phyloP scores from a whole-genome alignment of 2,329 filamentous ascomycete species.

The Huntiella decipiens region DNA sequence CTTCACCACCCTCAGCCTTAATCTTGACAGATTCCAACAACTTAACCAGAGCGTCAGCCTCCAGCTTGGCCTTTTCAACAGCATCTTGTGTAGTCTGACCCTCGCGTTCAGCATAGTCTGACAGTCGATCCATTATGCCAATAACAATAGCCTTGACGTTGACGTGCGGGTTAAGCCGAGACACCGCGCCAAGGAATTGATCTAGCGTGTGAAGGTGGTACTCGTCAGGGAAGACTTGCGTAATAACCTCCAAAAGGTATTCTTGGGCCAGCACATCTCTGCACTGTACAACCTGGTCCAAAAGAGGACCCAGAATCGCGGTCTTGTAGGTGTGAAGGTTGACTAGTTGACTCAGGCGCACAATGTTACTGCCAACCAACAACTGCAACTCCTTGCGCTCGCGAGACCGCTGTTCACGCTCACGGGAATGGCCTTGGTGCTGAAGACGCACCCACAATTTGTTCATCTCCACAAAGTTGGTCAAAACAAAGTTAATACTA shows the following conservation, averaged over 20 bases:
- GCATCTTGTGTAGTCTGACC: conserved; percentile 52
- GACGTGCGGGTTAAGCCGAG: conserved; percentile 83
- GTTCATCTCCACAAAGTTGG: conserved; percentile 99
- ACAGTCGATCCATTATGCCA: conserved; percentile 89
- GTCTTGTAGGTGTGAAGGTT: conserved; percentile 89
- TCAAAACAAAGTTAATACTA: conserved; percentile 93
- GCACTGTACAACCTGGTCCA: conserved; percentile 96
- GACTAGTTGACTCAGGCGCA: conserved; percentile 83
- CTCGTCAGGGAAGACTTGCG: conserved; percentile 96
- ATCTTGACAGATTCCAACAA: conserved; percentile 64
- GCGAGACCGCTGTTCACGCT: conserved; percentile 80
- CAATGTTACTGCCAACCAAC: conserved; percentile 88
- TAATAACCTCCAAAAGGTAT: conserved; percentile 94
- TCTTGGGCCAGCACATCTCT: conserved; percentile 93
- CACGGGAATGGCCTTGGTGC: conserved; percentile 90
- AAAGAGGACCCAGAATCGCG: conserved; percentile 65
- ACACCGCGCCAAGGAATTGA: conserved; percentile 82
- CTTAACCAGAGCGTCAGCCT: conserved; percentile 55
- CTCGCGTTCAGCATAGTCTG: conserved; percentile 84
- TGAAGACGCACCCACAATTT: conserved; percentile 97
- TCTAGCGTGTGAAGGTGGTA: conserved; percentile 95
- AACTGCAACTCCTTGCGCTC: conserved; percentile 91
- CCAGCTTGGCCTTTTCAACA: conserved; percentile 50
- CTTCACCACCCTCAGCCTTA: conserved; percentile 30
- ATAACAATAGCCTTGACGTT: conserved; percentile 98